These are phyloP conservation scores for Heritiera fomes DNA, from an alignment of 345 rosid genomes.

Conservation along the genomic window DNA sequence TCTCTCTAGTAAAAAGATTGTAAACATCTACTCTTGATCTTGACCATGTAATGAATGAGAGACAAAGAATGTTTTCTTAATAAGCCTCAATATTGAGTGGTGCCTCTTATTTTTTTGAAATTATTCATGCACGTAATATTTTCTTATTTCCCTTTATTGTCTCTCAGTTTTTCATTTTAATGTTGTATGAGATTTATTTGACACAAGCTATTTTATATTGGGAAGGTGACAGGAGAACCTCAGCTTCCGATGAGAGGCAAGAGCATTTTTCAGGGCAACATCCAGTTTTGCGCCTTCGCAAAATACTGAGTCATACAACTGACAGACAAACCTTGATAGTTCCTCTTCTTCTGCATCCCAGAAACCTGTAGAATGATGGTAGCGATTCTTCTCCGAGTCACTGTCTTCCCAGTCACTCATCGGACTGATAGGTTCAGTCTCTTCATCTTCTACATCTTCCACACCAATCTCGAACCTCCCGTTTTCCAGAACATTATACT, in stretches of 20 bases:
- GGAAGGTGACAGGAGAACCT: slow-evolving; percentile 88
- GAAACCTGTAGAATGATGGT: slow-evolving; percentile 34
- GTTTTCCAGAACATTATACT: slow-evolving; percentile 50
- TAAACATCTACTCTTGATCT: slow-evolving; percentile 7
- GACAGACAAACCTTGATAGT: slow-evolving; percentile 67
- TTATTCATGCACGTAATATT: neutral
- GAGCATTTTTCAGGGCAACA: slow-evolving; percentile 68
- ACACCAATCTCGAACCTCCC: slow-evolving; percentile 90
- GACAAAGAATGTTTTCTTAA: neutral
- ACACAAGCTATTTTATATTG: slow-evolving; percentile 20
- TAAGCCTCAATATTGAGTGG: slow-evolving; percentile 47
- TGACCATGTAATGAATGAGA: slow-evolving; percentile 20
- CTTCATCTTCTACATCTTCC: slow-evolving; percentile 86
- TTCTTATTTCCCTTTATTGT: neutral
- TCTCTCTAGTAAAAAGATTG: neutral
- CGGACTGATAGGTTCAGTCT: slow-evolving; percentile 57
- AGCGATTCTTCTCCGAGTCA: slow-evolving; percentile 55
- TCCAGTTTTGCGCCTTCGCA: slow-evolving; percentile 74
- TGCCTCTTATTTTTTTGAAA: slow-evolving; percentile 12
- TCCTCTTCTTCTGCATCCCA: slow-evolving; percentile 86
- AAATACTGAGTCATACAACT: slow-evolving; percentile 64
- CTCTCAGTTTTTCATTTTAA: neutral
- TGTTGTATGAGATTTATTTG: slow-evolving; percentile 9
- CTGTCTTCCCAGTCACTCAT: slow-evolving; percentile 96
- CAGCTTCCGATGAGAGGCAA: slow-evolving; percentile 62